Conservation (phyloP, 2,329 filamentous ascomycete species). For the Elsinoe australis region DNA sequence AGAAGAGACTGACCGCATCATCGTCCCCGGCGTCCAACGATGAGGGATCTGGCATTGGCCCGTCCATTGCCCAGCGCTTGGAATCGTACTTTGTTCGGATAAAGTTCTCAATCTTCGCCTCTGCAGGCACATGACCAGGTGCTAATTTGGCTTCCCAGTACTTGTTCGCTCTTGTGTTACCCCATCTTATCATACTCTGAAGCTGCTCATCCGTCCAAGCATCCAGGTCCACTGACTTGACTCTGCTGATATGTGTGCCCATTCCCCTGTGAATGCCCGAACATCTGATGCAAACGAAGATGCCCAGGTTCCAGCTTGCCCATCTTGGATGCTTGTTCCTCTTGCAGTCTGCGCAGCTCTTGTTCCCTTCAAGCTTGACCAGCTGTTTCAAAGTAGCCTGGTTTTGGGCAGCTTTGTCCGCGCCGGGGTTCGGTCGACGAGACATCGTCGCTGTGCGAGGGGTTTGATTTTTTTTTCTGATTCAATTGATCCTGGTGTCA, state of each 20-base stretch:
- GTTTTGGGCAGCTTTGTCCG: constrained; percentile 87
- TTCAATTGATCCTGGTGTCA: neutral
- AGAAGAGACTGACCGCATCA: constrained; percentile 44
- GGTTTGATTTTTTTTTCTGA: too few relatives aligned
- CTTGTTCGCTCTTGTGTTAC: constrained; percentile 92
- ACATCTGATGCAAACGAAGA: constrained; percentile 93
- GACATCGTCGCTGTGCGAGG: constrained; percentile 59
- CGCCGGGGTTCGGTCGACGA: constrained; percentile 68
- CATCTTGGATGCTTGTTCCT: constrained; percentile 98
- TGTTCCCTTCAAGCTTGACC: constrained; percentile 90
- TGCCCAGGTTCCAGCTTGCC: constrained; percentile 97
- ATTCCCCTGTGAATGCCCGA: constrained; percentile 98
- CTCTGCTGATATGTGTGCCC: constrained; percentile 96
- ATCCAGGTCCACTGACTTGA: constrained; percentile 97
- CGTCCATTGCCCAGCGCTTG: constrained; percentile 99
- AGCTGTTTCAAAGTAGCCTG: constrained; percentile 88
- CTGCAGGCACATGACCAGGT: constrained; percentile 81
- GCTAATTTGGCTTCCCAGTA: constrained; percentile 96
- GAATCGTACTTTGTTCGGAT: constrained; percentile 98
- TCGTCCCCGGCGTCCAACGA: constrained; percentile 73
- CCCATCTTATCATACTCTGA: constrained; percentile 89
- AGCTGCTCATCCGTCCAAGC: constrained; percentile 98
- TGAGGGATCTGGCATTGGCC: constrained; percentile 84
- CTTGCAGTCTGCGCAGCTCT: constrained; percentile 97
- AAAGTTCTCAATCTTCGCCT: constrained; percentile 99